Base-by-base conservation (phyloP, 352 stramenopile species). In the Globisporangium carolinianum region DNA sequence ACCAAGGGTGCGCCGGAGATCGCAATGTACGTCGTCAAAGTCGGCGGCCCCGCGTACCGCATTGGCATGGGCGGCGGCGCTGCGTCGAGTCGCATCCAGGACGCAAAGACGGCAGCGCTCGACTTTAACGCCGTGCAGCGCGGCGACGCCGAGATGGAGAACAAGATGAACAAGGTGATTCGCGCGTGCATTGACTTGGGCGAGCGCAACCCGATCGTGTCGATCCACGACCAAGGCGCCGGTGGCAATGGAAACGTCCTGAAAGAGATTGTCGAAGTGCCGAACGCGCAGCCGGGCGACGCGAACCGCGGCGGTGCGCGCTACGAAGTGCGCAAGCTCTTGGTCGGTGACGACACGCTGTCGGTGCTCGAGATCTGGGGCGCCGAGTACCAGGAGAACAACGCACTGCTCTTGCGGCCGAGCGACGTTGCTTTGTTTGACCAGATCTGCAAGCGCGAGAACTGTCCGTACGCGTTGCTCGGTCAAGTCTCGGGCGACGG, bases 351-450 rank as follows among this genome's bases (percentile, higher is more conserved):
- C 66, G 86, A 98, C 17, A 99, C 97, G n/a, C 76, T 99, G 18
- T 98, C 93, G 10, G 96, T 98, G 36, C 78, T 99, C 6, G 97
- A 99, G 80, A 98, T 99, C 59, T 99, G 97, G 97, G 97, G 97
- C 42, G 96, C 97, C 14, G 97, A 99, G 84, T 99, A 99, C 77
- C 97, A 99, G 79, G 97, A 99, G 73, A 99, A 99, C 69, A 98
- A 99, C 66, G 96, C 94, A 24, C 73, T 99, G 18, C 73, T 99
- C 35, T 88, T 99, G 50, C 79, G 83, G 51, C 82, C 92, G 6
- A 78, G 95, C 50, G 86, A 98, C 60, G 73, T 87, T 6, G 84
- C 95, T 6, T 60, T 98, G 7, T 98, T 99, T 63, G 70, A 96
- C 65, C 81, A 86, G 62, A 98, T 99, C 61, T 98, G 95, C 42